A percentile compares a stretch with the other conserved stretches of the same genome.
Conservation (phyloP, 345 rosid species). For the Turnera subulata region DNA sequence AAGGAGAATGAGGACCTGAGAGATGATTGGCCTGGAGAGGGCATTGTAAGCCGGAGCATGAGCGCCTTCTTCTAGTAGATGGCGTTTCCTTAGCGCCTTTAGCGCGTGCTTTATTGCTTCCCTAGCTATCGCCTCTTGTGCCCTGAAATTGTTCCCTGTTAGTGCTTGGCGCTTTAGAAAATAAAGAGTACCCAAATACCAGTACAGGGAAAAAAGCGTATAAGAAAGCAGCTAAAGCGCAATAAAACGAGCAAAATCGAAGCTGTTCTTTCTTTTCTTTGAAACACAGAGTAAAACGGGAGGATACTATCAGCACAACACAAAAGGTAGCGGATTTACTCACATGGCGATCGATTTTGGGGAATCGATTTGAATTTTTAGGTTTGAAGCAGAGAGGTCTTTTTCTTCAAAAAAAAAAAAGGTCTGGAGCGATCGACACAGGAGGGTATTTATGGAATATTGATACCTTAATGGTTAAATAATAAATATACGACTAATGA, state of each 20-base stretch:
- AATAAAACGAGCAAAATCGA: too few species aligned
- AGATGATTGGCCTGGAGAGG: slow-evolving; percentile 71
- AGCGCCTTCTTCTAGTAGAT: slow-evolving; percentile 88
- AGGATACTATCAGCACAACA: too few species aligned
- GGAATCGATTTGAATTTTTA: too few species aligned
- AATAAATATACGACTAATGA: too few species aligned
- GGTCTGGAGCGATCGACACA: neutral
- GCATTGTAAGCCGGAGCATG: slow-evolving; percentile 79
- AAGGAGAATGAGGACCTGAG: slow-evolving; percentile 45
- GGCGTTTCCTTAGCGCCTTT: slow-evolving; percentile 75
- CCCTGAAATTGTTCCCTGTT: slow-evolving; percentile 11
- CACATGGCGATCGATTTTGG: too few species aligned
- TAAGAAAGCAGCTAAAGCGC: too few species aligned
- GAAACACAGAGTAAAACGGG: neutral
- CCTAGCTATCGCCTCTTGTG: slow-evolving; percentile 43
- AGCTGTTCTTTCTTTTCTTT: too few species aligned
- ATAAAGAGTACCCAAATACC: neutral
- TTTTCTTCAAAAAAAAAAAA: too few species aligned
- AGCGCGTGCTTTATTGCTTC: slow-evolving; percentile 80
- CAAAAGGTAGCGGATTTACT: too few species aligned
- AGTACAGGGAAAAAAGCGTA: too few species aligned
- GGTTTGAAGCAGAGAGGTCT: too few species aligned
- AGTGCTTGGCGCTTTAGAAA: neutral
- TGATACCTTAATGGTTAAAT: neutral
- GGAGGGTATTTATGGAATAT: neutral